Conservation (phyloP, 345 rosid genomes). For the Salix caprea region DNA sequence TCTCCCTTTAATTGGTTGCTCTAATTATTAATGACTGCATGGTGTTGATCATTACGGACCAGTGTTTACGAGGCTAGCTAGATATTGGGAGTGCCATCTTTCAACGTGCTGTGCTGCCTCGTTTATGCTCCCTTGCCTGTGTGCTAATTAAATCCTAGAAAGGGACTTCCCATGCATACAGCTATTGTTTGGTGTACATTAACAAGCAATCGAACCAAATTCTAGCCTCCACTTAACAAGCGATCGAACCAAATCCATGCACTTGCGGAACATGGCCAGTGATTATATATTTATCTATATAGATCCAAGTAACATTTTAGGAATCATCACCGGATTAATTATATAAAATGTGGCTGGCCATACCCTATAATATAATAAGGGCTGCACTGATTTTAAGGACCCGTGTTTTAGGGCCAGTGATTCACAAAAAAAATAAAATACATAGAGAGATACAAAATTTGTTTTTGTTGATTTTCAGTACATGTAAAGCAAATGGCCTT, state of each 20-base stretch:
- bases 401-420: not conserved
- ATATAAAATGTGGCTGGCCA: not conserved
- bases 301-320: no score
- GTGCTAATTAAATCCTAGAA: not conserved
- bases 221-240: no score
- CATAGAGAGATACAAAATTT: no score
- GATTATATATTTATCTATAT: no score
- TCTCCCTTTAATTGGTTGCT: not conserved
- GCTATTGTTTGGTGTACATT: not conserved
- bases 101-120: not conserved
- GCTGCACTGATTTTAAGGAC: conserved; percentile 1
- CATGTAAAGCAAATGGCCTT: not conserved
- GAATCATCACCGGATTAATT: no score
- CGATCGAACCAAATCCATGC: not conserved
- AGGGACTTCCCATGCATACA: not conserved
- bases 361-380: not conserved
- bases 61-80: not conserved
- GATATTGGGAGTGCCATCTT: not conserved
- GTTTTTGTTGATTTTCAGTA: no score
- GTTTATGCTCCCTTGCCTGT: no score
- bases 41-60: not conserved
- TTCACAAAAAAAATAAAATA: not conserved
- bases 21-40: not conserved
- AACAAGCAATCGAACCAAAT: no score
- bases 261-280: no score